These are phyloP conservation scores for Mycena albidolilacea DNA, from an alignment of 768 basidiomycete species.

Conservation along the genomic window DNA sequence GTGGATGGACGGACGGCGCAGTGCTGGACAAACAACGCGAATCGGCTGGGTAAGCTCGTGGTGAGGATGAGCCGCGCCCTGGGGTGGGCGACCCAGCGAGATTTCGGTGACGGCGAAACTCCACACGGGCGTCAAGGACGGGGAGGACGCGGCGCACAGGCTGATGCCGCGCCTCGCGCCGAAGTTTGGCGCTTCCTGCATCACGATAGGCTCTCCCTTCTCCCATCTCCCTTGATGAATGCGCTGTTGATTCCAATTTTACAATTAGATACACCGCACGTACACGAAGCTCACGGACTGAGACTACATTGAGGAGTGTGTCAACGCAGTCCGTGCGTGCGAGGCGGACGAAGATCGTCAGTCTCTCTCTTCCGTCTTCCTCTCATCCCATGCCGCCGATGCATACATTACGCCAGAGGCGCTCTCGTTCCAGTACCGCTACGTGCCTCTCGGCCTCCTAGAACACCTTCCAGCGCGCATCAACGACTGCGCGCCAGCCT, in stretches of 20 bases:
- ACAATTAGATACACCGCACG: constrained; percentile 67
- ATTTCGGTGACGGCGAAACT: constrained; percentile 93
- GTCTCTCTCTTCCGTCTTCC: constrained; percentile 44
- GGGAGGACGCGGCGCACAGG: constrained; percentile 89
- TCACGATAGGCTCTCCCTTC: constrained; percentile 53
- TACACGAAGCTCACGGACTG: constrained; percentile 95
- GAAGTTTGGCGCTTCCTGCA: constrained; percentile 63
- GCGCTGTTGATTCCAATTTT: no score
- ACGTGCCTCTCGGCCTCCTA: constrained; percentile 94
- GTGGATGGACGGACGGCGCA: constrained; percentile 44
- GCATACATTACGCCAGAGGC: constrained; percentile 69
- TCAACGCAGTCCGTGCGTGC: constrained; percentile 79
- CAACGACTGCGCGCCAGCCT: constrained; percentile 93
- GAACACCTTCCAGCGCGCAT: constrained; percentile 85
- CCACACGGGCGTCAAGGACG: constrained; percentile 93
- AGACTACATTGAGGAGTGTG: constrained; percentile 92
- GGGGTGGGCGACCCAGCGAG: constrained; percentile 62
- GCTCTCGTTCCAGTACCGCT: constrained; percentile 96
- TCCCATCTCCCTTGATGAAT: no score
- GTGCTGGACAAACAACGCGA: constrained; percentile 82
- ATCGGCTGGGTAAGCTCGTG: constrained; percentile 88
- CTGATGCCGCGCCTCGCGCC: constrained; percentile 84
- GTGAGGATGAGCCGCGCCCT: constrained; percentile 93
- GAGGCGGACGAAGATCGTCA: constrained; percentile 81
- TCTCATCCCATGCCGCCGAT: neutral